These are phyloP conservation scores for Dothistroma septosporum DNA, from an alignment of 2,329 filamentous ascomycete species.

Conservation along the genomic window DNA sequence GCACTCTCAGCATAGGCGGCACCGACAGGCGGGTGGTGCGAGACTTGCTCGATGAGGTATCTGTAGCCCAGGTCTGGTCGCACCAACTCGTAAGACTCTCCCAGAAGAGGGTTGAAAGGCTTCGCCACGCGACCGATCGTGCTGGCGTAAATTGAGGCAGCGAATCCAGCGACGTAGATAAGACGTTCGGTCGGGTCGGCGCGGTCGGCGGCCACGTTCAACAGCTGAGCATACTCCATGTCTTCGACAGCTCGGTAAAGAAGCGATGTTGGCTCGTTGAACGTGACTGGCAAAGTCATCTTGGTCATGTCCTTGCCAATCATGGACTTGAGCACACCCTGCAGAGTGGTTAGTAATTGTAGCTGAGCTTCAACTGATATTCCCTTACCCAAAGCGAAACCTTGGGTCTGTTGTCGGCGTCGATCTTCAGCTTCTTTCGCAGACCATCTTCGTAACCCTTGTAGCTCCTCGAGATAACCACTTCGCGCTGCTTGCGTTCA, in stretches of 20 bases:
- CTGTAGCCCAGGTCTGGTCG: conserved; percentile 95
- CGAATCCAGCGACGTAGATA: conserved; percentile 92
- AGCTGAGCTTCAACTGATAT: neutral
- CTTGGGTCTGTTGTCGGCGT: conserved; percentile 87
- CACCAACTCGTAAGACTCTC: conserved; percentile 95
- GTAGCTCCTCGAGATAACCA: conserved; percentile 73
- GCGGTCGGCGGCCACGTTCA: conserved; percentile 83
- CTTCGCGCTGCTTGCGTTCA: conserved; percentile 42
- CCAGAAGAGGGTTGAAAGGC: conserved; percentile 93
- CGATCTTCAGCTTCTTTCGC: conserved; percentile 75
- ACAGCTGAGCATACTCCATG: conserved; percentile 92
- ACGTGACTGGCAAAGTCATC: conserved; percentile 97
- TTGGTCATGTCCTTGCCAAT: conserved; percentile 99
- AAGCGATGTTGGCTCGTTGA: conserved; percentile 96
- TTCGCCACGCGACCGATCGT: conserved; percentile 96
- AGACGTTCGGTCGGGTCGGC: conserved; percentile 84
- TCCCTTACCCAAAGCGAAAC: conserved; percentile 85
- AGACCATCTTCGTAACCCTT: conserved; percentile 88
- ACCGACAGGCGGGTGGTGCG: conserved; percentile 91
- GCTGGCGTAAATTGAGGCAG: conserved; percentile 92
- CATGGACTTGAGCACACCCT: conserved; percentile 98
- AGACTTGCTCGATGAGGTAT: conserved; percentile 98
- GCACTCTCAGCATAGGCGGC: conserved; percentile 89
- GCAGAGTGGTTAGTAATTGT: conserved; percentile 25
- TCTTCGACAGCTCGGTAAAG: conserved; percentile 94